phyloP scores from a whole-genome alignment of 306 rosid genomes.

The Betula pendula region DNA sequence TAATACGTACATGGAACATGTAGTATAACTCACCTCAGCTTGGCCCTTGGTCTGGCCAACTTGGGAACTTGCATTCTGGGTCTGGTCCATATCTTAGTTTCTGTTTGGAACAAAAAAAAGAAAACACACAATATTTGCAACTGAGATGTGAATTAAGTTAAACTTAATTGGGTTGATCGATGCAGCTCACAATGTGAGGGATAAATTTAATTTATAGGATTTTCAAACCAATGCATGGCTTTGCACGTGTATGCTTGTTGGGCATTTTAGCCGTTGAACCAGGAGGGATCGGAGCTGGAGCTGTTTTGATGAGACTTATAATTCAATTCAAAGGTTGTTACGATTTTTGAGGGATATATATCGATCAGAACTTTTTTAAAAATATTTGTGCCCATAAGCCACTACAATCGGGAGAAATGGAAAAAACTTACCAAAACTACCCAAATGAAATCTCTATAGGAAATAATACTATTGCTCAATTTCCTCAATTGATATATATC shows the following conservation, averaged over 20 bases:
- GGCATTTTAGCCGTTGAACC: neutral
- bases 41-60: constrained; percentile 52
- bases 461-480: too few species aligned
- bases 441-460: too few species aligned
- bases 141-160: neutral
- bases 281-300: neutral
- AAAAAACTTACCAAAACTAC: too few species aligned
- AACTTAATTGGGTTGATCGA: neutral
- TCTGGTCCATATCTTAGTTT: constrained; percentile 38
- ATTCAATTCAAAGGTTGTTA: neutral
- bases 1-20: too few species aligned
- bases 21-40: constrained; percentile 29
- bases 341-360: neutral
- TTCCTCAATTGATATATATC: too few species aligned
- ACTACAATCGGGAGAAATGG: too few species aligned
- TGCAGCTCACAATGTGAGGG: neutral
- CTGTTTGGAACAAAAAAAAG: too few species aligned
- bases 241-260: constrained; percentile 12
- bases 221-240: neutral
- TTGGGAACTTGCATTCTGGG: constrained; percentile 32
- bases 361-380: neutral
- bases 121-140: too few species aligned
- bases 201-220: constrained; percentile 13
- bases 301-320: too few species aligned
- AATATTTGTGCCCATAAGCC: too few species aligned